Percentiles rank a stretch among this genome's conserved stretches.
Conservation (phyloP, 192 early-diverging fungal genomes). For the Mortierella antarctica region DNA sequence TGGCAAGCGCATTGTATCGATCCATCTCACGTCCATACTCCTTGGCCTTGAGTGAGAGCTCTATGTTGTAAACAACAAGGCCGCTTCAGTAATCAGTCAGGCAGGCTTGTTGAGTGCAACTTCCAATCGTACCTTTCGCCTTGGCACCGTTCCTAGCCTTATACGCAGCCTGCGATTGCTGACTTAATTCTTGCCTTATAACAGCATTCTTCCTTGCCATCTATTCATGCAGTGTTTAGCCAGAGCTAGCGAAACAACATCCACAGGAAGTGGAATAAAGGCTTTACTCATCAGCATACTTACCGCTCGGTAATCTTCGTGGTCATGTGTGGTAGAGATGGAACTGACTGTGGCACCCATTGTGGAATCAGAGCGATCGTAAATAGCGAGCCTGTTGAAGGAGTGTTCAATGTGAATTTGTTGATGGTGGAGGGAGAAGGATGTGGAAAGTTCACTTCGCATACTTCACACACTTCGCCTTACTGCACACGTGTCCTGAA, state of each 20-base stretch:
- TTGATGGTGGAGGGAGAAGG: not conserved
- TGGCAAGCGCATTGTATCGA: constrained; percentile 64
- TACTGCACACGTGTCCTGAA: too few relatives aligned
- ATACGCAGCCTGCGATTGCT: constrained; percentile 61
- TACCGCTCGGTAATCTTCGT: constrained; percentile 35
- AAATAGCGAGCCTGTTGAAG: too few relatives aligned
- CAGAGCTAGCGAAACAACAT: not conserved
- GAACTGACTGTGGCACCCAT: constrained; percentile 36
- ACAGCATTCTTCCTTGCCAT: constrained; percentile 60
- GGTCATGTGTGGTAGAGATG: constrained; percentile 1
- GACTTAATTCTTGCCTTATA: constrained; percentile 58
- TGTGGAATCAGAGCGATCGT: not conserved
- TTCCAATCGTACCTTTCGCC: constrained; percentile 37
- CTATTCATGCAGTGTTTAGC: not conserved
- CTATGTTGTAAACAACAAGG: constrained; percentile 13
- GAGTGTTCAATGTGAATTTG: too few relatives aligned
- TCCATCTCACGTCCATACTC: constrained; percentile 67
- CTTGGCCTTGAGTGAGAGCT: constrained; percentile 65
- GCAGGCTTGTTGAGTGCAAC: not conserved
- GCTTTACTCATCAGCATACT: not conserved
- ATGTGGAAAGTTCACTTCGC: not conserved
- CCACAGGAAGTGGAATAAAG: not conserved
- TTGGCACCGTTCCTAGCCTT: constrained; percentile 54
- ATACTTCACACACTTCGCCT: too few relatives aligned
- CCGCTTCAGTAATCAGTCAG: not conserved